phyloP scores from a whole-genome alignment of 2,329 filamentous ascomycete genomes.

The Bipolaris sorokiniana region DNA sequence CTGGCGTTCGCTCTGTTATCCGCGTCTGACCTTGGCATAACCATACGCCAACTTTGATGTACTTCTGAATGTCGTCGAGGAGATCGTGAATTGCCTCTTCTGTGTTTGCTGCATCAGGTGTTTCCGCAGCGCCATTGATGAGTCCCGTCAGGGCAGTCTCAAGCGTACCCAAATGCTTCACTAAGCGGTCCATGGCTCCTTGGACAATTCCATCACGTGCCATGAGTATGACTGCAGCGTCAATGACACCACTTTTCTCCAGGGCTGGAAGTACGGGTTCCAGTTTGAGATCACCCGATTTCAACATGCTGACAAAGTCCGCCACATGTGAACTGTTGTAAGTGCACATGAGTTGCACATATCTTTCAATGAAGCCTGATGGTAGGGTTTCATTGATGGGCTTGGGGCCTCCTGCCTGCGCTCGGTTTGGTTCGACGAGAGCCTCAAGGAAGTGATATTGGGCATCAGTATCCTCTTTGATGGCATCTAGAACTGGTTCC shows the following conservation, averaged over 20 bases:
- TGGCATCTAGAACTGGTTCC: constrained; percentile 65
- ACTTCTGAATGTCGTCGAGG: constrained; percentile 81
- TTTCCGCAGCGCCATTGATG: constrained; percentile 65
- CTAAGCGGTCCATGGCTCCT: constrained; percentile 82
- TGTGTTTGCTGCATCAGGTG: constrained; percentile 62
- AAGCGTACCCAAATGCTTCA: constrained; percentile 79
- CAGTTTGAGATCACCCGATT: constrained; percentile 77
- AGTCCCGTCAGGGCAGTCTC: constrained; percentile 79
- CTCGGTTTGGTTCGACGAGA: constrained; percentile 69
- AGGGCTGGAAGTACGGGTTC: constrained; percentile 83
- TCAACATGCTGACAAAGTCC: constrained; percentile 78
- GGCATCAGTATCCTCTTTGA: constrained; percentile 65
- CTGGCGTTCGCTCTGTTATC: constrained; percentile 50
- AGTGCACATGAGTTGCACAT: constrained; percentile 88
- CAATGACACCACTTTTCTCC: constrained; percentile 87
- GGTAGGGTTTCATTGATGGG: constrained; percentile 36
- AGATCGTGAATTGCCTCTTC: constrained; percentile 75
- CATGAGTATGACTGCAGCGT: constrained; percentile 90
- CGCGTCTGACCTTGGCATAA: constrained; percentile 86
- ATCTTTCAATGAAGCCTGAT: constrained; percentile 75
- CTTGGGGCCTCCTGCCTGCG: constrained; percentile 3
- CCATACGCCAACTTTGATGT: constrained; percentile 92
- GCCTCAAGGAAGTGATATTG: constrained; percentile 80
- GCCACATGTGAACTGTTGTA: constrained; percentile 84
- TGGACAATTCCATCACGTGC: constrained; percentile 83